Base-by-base conservation (phyloP, 805 yeast genomes). In the Peterozyma xylosa region DNA sequence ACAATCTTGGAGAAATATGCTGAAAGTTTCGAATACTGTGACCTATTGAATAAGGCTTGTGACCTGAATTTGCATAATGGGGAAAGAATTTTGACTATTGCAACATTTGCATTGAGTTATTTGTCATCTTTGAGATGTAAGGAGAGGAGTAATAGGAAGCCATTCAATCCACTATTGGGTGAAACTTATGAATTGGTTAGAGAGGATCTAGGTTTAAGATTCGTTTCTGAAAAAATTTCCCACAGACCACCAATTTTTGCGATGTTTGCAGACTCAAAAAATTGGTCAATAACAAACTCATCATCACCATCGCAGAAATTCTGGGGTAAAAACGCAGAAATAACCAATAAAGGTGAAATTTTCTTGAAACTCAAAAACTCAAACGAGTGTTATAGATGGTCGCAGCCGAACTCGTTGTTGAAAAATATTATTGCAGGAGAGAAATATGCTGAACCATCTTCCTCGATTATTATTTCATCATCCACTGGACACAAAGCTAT, bases 361-460 rank as follows among this genome's bases (percentile, higher is more conserved):
- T 73, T 71, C 38, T 66, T 93, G 34, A 68, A 70, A 2, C 67
- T 82, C 38, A 74, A 75, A 46, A 54, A 67, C 2, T 71, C 82
- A 0, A 89, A 87, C 1, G 96, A 86, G 53, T 67, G 67, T n/a
- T 86, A 80, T 55, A 77, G 79, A 48, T 93, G 95, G 91, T 59
- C 69, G 16, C 90, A 82, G 50, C 97, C 99, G 7, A 79, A 85
- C 1, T 80, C 95, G 0, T 72, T 86, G 53, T 64, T 93, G 53
- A 82, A 91, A 54, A 91, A 91, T 57, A 72, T 93, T 39, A 79
- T 93, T 54, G 96, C 97, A 1, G 98, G 99, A 21, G 99, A 93
- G 55, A 85, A 88, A 59, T 93, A 90, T 60, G 71, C 87, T 11
- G 99, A 93, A 58, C 99, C 99, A 1, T 69, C 74, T 2, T 80